These are phyloP conservation scores for Incumbomyces lentus DNA, from an alignment of 2,329 filamentous ascomycete genomes.

Conservation along the genomic window DNA sequence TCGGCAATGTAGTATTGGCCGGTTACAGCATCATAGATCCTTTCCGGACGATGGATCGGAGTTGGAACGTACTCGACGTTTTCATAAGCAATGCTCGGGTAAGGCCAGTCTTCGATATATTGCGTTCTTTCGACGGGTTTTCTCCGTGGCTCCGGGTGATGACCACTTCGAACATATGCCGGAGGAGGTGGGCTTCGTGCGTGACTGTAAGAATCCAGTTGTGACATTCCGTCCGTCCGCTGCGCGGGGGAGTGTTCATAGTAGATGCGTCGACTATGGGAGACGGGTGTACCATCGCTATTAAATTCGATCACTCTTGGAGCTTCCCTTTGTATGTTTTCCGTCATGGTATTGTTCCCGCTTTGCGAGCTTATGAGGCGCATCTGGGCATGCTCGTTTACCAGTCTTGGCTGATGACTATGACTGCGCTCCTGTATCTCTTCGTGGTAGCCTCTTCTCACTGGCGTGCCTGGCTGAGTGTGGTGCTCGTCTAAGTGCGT, in stretches of 20 bases:
- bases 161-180: neutral
- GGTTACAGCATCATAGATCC: conserved; percentile 2
- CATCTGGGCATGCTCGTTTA: neutral
- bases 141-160: neutral
- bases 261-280: neutral
- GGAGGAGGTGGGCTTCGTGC: neutral
- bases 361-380: neutral
- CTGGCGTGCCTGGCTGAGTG: too few species aligned
- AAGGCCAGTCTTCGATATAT: neutral
- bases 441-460: too few species aligned
- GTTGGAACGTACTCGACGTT: neutral
- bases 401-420: neutral
- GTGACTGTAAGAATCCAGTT: neutral
- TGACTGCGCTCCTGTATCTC: neutral
- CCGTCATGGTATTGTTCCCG: neutral
- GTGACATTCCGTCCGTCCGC: neutral
- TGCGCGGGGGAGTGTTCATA: neutral
- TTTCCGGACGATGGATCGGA: neutral
- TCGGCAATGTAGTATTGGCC: conserved; percentile 5
- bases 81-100: neutral
- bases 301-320: conserved; percentile 3
- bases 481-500: too few species aligned
- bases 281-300: neutral
- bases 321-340: neutral
- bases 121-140: neutral